phyloP scores from a whole-genome alignment of 805 yeast genomes.

The Kodamaea sagamina region DNA sequence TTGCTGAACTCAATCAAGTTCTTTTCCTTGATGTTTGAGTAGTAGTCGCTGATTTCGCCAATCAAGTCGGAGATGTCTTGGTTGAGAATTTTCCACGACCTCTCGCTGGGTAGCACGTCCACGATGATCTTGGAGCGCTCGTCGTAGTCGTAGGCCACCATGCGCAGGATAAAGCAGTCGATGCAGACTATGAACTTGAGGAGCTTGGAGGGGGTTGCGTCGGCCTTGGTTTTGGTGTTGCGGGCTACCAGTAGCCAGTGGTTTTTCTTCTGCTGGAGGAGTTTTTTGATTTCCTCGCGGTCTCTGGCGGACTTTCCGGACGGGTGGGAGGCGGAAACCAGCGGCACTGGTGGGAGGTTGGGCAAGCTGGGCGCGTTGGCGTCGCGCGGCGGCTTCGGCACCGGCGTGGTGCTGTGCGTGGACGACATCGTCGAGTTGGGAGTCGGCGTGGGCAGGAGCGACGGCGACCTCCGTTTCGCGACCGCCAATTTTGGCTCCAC shows the following conservation, averaged over 20 bases:
- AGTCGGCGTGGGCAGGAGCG: constrained; percentile 10
- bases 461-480: constrained; percentile 6
- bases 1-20: constrained; percentile 20
- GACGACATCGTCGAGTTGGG: not conserved
- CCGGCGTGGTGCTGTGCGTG: not conserved
- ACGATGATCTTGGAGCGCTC: constrained; percentile 32
- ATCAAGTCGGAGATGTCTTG: constrained; percentile 32
- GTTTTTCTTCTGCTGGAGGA: constrained; percentile 25
- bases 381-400: not conserved
- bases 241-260: constrained; percentile 41
- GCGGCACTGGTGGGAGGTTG: constrained; percentile 10
- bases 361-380: constrained; percentile 3
- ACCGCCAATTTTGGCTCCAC: constrained; percentile 13
- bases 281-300: constrained; percentile 19
- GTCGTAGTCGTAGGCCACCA: constrained; percentile 39
- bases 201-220: constrained; percentile 23
- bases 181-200: constrained; percentile 35
- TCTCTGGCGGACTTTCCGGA: constrained; percentile 4
- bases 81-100: constrained; percentile 37
- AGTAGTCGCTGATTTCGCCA: constrained; percentile 12
- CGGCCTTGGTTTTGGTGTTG: constrained; percentile 41
- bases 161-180: constrained; percentile 41
- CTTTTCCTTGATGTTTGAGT: constrained; percentile 15
- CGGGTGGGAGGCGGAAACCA: not conserved
- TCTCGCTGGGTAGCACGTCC: constrained; percentile 23